Evolutionary conservation across 192 early-diverging fungal species (phyloP).

Genomic region (Podila verticillata): DNA sequence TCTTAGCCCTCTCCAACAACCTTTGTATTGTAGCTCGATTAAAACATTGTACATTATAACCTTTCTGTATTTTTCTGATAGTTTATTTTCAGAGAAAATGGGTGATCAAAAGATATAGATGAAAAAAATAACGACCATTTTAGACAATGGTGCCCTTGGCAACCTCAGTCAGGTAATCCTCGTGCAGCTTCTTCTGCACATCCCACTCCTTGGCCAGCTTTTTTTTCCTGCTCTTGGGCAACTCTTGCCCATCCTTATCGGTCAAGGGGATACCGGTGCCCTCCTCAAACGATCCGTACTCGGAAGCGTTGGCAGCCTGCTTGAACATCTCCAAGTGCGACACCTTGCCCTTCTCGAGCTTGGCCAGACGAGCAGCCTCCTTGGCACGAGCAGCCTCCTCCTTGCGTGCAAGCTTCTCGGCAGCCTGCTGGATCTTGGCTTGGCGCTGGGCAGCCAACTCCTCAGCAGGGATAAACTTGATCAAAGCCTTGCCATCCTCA

Average conservation of each 20-base stretch:
- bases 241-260: constrained; percentile 82
- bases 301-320: constrained; percentile 33
- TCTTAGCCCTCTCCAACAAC: no score
- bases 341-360: constrained; percentile 81
- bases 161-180: constrained; percentile 74
- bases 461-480: constrained; percentile 87
- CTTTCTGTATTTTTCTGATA: no score
- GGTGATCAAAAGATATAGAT: no score
- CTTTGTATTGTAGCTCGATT: no score
- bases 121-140: neutral
- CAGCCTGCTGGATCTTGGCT: constrained; percentile 69
- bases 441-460: constrained; percentile 74
- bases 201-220: constrained; percentile 90
- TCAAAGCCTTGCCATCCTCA: constrained; percentile 91
- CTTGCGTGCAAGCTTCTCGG: constrained; percentile 71
- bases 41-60: no score
- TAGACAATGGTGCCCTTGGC: constrained; percentile 40
- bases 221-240: constrained; percentile 87
- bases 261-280: constrained; percentile 83
- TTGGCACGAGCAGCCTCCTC: constrained; percentile 64
- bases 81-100: no score
- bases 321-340: constrained; percentile 88
- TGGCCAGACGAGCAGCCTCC: constrained; percentile 73
- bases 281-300: constrained; percentile 49
- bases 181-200: constrained; percentile 89